Evolutionary conservation across 208 protist species (phyloP).

Genomic region (Trypanosoma melophagium): DNA sequence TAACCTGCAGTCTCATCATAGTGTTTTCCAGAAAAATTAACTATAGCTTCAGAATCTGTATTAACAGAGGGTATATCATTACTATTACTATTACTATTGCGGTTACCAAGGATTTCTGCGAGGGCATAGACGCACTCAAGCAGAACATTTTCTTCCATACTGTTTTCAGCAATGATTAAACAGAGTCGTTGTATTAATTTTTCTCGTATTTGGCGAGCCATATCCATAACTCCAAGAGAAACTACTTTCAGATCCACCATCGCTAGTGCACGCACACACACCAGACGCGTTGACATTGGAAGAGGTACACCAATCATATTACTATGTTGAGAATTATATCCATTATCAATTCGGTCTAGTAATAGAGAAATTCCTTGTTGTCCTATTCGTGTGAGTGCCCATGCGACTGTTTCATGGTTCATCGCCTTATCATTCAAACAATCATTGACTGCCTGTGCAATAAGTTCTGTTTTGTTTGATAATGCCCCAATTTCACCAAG

Average conservation of each 20-base stretch:
- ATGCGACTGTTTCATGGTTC: constrained; percentile 41
- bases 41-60: too few species aligned
- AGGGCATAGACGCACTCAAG: constrained; percentile 56
- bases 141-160: constrained; percentile 49
- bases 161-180: constrained; percentile 28
- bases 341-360: constrained; percentile 16
- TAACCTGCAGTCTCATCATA: constrained; percentile 44
- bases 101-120: constrained; percentile 16
- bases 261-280: constrained; percentile 38
- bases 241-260: constrained; percentile 30
- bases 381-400: constrained; percentile 58
- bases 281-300: constrained; percentile 32
- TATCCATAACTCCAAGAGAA: constrained; percentile 22
- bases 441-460: constrained; percentile 8
- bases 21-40: neutral
- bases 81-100: neutral
- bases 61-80: neutral
- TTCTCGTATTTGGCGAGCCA: constrained; percentile 29
- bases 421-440: constrained; percentile 25
- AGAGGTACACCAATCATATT: constrained; percentile 12
- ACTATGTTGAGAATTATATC: neutral
- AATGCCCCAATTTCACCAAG: constrained; percentile 43
- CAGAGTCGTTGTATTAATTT: constrained; percentile 44
- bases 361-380: constrained; percentile 38
- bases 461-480: constrained; percentile 13